phyloP scores from a whole-genome alignment of 129 eudicot genomes.

The Pseudognaphalium luteoalbum region DNA sequence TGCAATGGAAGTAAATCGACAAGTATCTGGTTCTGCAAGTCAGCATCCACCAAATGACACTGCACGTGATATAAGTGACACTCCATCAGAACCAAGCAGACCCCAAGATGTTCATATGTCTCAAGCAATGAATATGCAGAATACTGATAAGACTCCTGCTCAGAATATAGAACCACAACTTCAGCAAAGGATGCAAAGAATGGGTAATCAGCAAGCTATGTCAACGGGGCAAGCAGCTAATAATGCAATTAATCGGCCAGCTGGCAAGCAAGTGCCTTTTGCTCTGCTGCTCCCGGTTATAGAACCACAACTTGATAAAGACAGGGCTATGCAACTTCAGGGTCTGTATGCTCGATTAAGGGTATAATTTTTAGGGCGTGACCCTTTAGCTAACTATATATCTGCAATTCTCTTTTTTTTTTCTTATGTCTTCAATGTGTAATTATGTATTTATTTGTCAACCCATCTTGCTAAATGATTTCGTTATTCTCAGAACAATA shows the following conservation, averaged over 20 bases:
- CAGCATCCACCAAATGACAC: slow-evolving; percentile 47
- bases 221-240: slow-evolving; percentile 42
- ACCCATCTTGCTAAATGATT: not conserved
- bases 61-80: slow-evolving; percentile 37
- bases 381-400: slow-evolving; percentile 10
- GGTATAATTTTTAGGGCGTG: slow-evolving; percentile 36
- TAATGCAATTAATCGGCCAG: slow-evolving; percentile 36
- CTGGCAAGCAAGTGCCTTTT: slow-evolving; percentile 66
- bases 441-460: not conserved
- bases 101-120: slow-evolving; percentile 39
- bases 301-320: slow-evolving; percentile 84
- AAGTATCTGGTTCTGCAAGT: slow-evolving; percentile 46
- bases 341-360: slow-evolving; percentile 59
- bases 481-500: slow-evolving; percentile 58
- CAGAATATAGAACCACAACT: slow-evolving; percentile 36
- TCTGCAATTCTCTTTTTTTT: not conserved
- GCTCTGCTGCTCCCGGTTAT: slow-evolving; percentile 75
- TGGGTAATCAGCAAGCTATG: slow-evolving; percentile 47
- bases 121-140: slow-evolving; percentile 44
- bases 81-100: slow-evolving; percentile 32
- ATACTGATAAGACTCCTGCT: slow-evolving; percentile 38
- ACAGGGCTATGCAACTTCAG: slow-evolving; percentile 79
- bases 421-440: not conserved
- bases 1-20: slow-evolving; percentile 43
- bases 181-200: slow-evolving; percentile 46